Evolutionary conservation across 768 basidiomycete species (phyloP).

Genomic region (Suillus subalutaceus): DNA sequence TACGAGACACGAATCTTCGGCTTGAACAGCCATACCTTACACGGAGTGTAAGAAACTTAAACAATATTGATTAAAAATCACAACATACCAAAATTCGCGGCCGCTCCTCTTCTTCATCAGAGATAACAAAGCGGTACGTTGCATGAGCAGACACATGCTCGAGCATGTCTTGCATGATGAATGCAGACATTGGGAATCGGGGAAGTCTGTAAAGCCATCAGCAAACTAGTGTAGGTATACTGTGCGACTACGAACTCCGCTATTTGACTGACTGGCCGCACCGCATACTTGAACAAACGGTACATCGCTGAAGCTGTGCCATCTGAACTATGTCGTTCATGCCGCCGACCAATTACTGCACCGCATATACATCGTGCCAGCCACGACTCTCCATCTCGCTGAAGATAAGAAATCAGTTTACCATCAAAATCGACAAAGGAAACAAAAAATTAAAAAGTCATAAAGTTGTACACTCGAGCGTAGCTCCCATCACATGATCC

Average conservation of each 20-base stretch:
- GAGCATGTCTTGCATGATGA: constrained; percentile 87
- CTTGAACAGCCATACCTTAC: constrained; percentile 93
- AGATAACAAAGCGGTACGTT: constrained; percentile 86
- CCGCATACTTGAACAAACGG: constrained; percentile 82
- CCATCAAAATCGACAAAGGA: constrained; percentile 19
- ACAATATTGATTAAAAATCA: neutral
- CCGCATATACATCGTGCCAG: constrained; percentile 80
- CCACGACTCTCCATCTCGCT: constrained; percentile 67
- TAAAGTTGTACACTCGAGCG: constrained; percentile 74
- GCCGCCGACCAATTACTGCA: constrained; percentile 75
- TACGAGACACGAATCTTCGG: constrained; percentile 84
- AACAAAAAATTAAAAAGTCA: constrained; percentile 14
- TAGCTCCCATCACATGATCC: constrained; percentile 84
- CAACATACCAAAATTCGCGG: constrained; percentile 74
- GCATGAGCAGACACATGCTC: constrained; percentile 93
- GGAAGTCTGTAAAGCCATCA: constrained; percentile 32
- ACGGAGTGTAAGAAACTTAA: neutral
- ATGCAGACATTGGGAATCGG: constrained; percentile 76
- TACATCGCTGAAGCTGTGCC: constrained; percentile 47
- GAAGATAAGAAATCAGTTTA: constrained; percentile 19
- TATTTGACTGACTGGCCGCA: constrained; percentile 66
- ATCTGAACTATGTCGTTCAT: constrained; percentile 45
- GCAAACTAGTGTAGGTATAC: neutral
- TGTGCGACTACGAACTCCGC: constrained; percentile 57
- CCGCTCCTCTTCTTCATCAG: constrained; percentile 84